Conservation (phyloP, 108 stramenopile species). For the Mediolabrus comicus region DNA sequence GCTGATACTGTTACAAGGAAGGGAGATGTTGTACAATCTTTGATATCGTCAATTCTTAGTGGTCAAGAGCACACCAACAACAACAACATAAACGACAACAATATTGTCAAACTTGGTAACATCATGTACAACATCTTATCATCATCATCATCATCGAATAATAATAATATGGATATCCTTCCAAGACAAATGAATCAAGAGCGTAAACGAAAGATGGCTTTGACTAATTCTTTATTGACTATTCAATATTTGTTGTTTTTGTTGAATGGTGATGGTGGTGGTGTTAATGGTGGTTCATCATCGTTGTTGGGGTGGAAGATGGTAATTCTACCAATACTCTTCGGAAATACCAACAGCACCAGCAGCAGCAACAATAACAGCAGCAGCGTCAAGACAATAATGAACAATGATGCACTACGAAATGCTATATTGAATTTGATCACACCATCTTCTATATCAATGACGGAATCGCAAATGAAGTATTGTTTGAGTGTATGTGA, state of each 20-base stretch:
- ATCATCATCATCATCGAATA: neutral
- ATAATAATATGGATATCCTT: neutral
- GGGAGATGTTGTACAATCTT: neutral
- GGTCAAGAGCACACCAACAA: no score
- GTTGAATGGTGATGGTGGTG: neutral
- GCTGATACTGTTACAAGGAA: no score
- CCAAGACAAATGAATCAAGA: constrained; percentile 6
- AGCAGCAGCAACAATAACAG: neutral
- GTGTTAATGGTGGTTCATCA: neutral
- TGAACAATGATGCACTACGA: constrained; percentile 8
- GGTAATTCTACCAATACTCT: constrained; percentile 33
- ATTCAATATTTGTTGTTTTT: constrained; percentile 26
- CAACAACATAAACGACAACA: no score
- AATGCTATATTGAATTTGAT: constrained; percentile 14
- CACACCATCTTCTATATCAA: neutral
- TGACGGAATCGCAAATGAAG: neutral
- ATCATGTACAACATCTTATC: neutral
- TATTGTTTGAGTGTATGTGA: neutral
- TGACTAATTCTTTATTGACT: constrained; percentile 33
- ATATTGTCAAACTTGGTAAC: no score
- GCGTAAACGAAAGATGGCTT: constrained; percentile 17
- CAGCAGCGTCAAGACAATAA: neutral
- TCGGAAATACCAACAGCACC: constrained; percentile 1
- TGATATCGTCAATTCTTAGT: neutral
- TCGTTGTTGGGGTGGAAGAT: constrained; percentile 19